Base-by-base conservation (phyloP, 257 asterid species). In the Solanum megistacrolobum region DNA sequence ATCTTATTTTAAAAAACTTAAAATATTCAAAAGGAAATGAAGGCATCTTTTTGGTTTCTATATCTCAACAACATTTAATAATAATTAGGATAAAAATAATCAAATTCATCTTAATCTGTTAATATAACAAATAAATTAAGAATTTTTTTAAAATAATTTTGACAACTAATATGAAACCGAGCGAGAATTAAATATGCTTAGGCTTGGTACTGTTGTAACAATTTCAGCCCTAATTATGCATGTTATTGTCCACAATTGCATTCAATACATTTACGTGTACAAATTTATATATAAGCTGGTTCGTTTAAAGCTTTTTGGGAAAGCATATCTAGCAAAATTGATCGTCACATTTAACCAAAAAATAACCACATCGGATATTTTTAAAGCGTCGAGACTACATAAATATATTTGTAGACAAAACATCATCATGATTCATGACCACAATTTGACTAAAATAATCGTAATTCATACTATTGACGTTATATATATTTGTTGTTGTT, bases 71-170 rank as follows among this genome's bases (percentile, higher is more conserved):
- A 20, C 65, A 55, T 55, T 55, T 18, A 7, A 20, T 3, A 6
- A 16, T 6, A 55, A 20, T 55, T 55, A 20, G 25, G 65, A 55
- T 58, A 21, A 58, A 58, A 58, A 20, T 58, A 58, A 58, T 20
- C 68, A 20, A 58, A 7, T 8, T 58, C 12, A 58, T 21, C 27
- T 58, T 58, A 21, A 58, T 20, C 4, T 58, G 11, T 7, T 58
- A 20, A 20, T 58, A 21, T 58, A 1, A 58, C 25, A 58, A 7
- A 58, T 58, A 58, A 58, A 58, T 21, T 58, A 8, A 58, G 66
- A 58, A 0, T 16, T 52, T 18, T 18, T 1, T 0, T 0, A 6
- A 18, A 21, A 21, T 58, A 58, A 58, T 21, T 7, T 21, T 58
- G 27, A 58, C 68, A 21, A 58, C 2, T 58, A 21, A 20, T 58